phyloP scores from a whole-genome alignment of 257 asterid genomes.

The Knoxia roxburghii region DNA sequence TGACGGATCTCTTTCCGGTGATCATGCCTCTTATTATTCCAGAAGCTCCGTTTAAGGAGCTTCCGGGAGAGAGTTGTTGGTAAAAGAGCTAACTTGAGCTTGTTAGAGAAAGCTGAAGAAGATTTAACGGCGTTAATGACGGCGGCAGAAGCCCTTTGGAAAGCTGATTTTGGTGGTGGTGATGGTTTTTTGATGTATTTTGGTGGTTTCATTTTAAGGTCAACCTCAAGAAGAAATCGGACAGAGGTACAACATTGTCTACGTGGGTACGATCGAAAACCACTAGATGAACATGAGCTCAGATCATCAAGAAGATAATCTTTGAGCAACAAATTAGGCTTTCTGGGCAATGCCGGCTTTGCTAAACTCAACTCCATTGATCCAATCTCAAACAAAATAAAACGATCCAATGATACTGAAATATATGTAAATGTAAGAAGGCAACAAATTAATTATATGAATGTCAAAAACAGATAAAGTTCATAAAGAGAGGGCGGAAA shows the following conservation, averaged over 20 bases:
- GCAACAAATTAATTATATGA: too few relatives aligned
- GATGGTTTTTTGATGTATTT: conserved; percentile 17
- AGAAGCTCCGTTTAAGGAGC: conserved; percentile 43
- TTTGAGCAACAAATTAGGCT: conserved; percentile 33
- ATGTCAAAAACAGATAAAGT: neutral
- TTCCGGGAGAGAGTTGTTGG: conserved; percentile 46
- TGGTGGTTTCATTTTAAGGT: conserved; percentile 22
- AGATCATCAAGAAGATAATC: conserved; percentile 43
- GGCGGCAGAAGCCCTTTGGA: conserved; percentile 35
- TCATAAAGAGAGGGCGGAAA: conserved; percentile 14
- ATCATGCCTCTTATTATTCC: too few relatives aligned
- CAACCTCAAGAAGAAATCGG: conserved; percentile 36
- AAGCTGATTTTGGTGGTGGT: conserved; percentile 30
- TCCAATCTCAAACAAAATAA: too few relatives aligned
- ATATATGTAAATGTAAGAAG: too few relatives aligned
- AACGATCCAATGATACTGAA: neutral
- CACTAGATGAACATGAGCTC: conserved; percentile 48
- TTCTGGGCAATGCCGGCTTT: conserved; percentile 19
- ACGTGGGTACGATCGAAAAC: conserved; percentile 42
- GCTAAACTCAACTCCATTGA: conserved; percentile 22
- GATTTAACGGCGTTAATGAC: conserved; percentile 55
- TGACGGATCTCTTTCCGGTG: conserved; percentile 40
- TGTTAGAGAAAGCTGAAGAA: conserved; percentile 23
- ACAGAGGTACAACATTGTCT: conserved; percentile 34
- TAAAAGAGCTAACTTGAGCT: conserved; percentile 20